Evolutionary conservation across 2,329 filamentous ascomycete species (phyloP).

Genomic region (Cladophialophora chaetospira): DNA sequence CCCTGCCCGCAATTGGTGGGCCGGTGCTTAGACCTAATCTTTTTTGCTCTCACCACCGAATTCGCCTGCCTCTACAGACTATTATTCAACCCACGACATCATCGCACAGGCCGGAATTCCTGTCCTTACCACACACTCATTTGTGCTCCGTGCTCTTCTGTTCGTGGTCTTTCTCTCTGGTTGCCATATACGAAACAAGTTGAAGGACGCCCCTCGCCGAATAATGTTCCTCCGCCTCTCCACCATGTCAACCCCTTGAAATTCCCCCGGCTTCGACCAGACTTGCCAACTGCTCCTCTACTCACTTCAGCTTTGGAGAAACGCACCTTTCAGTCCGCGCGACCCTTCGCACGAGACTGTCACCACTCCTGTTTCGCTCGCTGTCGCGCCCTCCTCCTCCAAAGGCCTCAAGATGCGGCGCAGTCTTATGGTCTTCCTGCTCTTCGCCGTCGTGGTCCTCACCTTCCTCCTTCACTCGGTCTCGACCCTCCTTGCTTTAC

Average conservation of each 20-base stretch:
- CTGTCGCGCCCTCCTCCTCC: not conserved
- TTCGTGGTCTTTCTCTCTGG: no score
- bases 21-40: not conserved
- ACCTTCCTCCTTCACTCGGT: conserved; percentile 66
- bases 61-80: conserved; percentile 7
- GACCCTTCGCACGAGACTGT: not conserved
- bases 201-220: no score
- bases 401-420: conserved; percentile 55
- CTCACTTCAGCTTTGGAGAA: no score
- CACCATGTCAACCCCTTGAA: conserved; percentile 6
- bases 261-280: not conserved
- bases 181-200: no score
- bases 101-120: conserved; percentile 3
- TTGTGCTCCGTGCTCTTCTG: not conserved
- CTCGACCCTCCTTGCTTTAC: conserved; percentile 69
- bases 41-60: not conserved
- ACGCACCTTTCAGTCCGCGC: not conserved
- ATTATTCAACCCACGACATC: conserved; percentile 7
- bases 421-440: conserved; percentile 63
- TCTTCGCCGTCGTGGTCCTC: conserved; percentile 66
- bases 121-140: not conserved
- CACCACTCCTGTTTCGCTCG: not conserved
- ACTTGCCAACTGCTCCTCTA: no score
- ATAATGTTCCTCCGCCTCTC: conserved; percentile 11
- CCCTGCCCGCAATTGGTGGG: conserved; percentile 1